Evolutionary conservation across 768 basidiomycete species (phyloP).

Genomic region (Russula brevipes): DNA sequence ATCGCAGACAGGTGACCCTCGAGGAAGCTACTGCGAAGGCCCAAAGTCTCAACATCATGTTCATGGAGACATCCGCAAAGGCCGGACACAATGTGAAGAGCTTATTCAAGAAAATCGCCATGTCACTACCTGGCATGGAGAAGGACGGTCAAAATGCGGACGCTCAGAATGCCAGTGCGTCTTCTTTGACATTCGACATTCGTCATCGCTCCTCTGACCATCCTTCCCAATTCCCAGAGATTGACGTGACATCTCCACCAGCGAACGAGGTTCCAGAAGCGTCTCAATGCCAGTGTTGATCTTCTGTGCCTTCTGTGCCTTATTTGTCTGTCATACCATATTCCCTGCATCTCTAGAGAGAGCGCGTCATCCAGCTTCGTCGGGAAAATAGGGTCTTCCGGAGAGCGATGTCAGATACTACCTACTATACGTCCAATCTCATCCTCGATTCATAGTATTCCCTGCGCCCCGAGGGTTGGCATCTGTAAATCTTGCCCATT

Average conservation of each 20-base stretch:
- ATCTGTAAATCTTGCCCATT: slow-evolving; percentile 88
- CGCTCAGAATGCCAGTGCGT: slow-evolving; percentile 43
- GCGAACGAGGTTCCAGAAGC: slow-evolving; percentile 75
- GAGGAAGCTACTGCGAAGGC: slow-evolving; percentile 94
- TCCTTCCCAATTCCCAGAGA: slow-evolving; percentile 49
- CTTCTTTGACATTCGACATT: neutral
- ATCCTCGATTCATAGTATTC: slow-evolving; percentile 95
- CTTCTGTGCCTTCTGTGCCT: slow-evolving; percentile 27
- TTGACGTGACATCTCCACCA: slow-evolving; percentile 79
- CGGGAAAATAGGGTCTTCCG: neutral
- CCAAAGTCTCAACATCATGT: slow-evolving; percentile 89
- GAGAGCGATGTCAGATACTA: slow-evolving; percentile 9
- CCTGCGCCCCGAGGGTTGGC: slow-evolving; percentile 86
- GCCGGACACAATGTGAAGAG: slow-evolving; percentile 99
- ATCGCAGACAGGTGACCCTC: slow-evolving; percentile 88
- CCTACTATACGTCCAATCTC: slow-evolving; percentile 27
- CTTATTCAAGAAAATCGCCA: slow-evolving; percentile 98
- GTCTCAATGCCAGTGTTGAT: slow-evolving; percentile 77
- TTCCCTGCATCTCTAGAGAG: slow-evolving; percentile 14
- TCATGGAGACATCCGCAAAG: slow-evolving; percentile 99
- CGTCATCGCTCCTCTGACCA: neutral
- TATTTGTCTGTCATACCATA: slow-evolving; percentile 25
- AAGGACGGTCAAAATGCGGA: slow-evolving; percentile 58
- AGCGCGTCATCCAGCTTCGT: slow-evolving; percentile 11
- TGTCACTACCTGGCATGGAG: slow-evolving; percentile 96